Base-by-base conservation (phyloP, 148 eudicot genomes). In the Rhododendron williamsianum region DNA sequence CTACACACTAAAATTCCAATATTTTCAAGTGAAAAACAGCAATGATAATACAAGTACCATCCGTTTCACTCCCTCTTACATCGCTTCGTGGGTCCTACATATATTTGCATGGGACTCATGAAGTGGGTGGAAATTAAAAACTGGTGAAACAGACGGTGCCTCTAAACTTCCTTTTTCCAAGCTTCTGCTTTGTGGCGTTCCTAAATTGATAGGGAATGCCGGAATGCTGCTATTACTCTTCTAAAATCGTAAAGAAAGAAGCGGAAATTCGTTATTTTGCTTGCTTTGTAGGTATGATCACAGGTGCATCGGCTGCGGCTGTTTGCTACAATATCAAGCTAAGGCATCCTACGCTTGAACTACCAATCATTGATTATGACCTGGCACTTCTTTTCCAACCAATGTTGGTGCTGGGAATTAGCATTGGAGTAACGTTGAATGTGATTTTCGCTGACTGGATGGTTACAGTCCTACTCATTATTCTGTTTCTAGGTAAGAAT, bases 381-480 rank as follows among this genome's bases (percentile, higher is more conserved):
- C 89, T 96, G 90, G 99, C 98, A 45, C 85, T 96, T 76, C 98
- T 96, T 54, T 87, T 96, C 81, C 99, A 96, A 81, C 99, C 99
- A 33, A 95, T 96, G 99, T 95, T 96, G 41, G 93, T 96, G 98
- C 89, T 96, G 48, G 99, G 99, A 27, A 92, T 96, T 79, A 96
- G 99, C 81, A 92, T 95, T 30, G 98, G 99, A 54, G 98, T 95
- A 85, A 82, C 95, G 54, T 94, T 94, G 81, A 96, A 96, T 89
- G 99, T 95, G 65, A 67, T 95, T 49, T 95, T 96, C 83, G 95
- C 99, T 41, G 98, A 96, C 82, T 96, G 99, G 99, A 94, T 96
- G 99, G 93, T 96, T 84, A 95, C 98, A 13, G 90, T 95, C 82
- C 90, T 96, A 63, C 91, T 96, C 63, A 95, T 96, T 65, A 45